Evolutionary conservation across 768 basidiomycete species (phyloP), one percentile per base, ranked within the genome.

Genomic region (Lentinula edodes): DNA sequence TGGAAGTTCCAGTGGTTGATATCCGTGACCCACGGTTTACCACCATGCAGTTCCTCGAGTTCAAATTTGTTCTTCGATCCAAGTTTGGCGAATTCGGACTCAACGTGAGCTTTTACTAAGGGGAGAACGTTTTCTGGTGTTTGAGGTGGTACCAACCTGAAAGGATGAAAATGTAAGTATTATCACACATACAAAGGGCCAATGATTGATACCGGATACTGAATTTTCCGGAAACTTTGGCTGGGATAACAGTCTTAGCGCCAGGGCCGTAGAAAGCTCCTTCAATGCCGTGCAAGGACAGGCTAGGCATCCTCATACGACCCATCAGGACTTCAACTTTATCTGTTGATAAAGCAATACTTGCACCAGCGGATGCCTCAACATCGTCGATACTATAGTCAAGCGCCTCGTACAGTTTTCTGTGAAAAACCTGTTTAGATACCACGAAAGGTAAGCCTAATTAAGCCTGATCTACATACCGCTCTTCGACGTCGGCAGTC

Each of bases 261-360:
- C 92, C 93, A 0, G 83, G 80, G 0, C 84, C 86, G 59, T 84
- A 91, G 78, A 95, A 97, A 1, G 95, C 96, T 53, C 95, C 95
- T 74, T 97, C 92, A 67, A 98, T 95, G 10, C 96, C 96, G 71
- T 98, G 95, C 28, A 98, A 75, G 2, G 93, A 95, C 63, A 98
- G 81, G 61, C 88, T 90, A 2, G 95, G 91, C 66, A 84, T 78
- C 38, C 94, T 85, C 95, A 98, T 98, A 66, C 93, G 86, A 42
- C 91, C 93, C 95, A 96, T 98, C 42, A 98, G 78, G 20, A 90
- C 83, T 9, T 76, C 72, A 35, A 86, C 86, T 72, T 94, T 95
- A 72, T 95, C 88, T 5, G 83, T 76, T 2, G 86, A 88, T 23
- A 97, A 70, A 2, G 90, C 86, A 66, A 93, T 86, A 65, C 81